Base-by-base conservation (phyloP, 2,329 filamentous ascomycete genomes). In the Colletotrichum shisoi region DNA sequence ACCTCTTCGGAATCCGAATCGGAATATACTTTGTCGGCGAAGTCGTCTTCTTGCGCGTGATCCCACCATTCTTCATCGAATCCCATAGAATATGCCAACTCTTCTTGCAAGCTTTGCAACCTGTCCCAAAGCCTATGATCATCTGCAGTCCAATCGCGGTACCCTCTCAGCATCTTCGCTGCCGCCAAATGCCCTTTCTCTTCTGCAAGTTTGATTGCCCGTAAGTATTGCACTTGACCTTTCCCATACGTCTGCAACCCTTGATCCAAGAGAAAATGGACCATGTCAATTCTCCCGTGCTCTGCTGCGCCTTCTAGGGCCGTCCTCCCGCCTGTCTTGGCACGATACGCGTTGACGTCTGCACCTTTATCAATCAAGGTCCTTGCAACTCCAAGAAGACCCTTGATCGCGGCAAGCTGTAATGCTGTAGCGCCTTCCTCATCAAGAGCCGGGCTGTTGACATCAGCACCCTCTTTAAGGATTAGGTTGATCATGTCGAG, bases 271-370 rank as follows among this genome's bases (percentile, higher is more conserved):
- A 58, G 45, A 3, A 57, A 44, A 8, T 44, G 46, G 3, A 54
- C 19, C 21, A 53, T 46, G 3, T 54, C 63, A 24, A 67, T 42
- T 6, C 46, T 45, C 0, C 59, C 59, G 13, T 58, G 17, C 5
- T 67, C 59, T 8, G 63, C 59, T 9, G 59, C 63, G 12, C 52
- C 59, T 17, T 67, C 63, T 2, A 67, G 7, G 0, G 63, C 39
- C 0, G 63, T 67, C 17, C 63, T 15, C 1, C 59, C 63, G 7
- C 4, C 0, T 2, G 3, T 1, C 3, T n/a, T 4, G 9, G 63
- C 63, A 1, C 44, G n/a, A 4, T 45, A 17, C 3, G 59, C 63
- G 13, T 67, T 13, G 11, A 63, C 27, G 45, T 42, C 12, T 1
- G 64, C 64, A 0, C 53, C 64, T 17, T 3, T 3, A 2, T 67